phyloP scores from a whole-genome alignment of 1,284 basidiomycete genomes.

The Ceratobasidium sp. region DNA sequence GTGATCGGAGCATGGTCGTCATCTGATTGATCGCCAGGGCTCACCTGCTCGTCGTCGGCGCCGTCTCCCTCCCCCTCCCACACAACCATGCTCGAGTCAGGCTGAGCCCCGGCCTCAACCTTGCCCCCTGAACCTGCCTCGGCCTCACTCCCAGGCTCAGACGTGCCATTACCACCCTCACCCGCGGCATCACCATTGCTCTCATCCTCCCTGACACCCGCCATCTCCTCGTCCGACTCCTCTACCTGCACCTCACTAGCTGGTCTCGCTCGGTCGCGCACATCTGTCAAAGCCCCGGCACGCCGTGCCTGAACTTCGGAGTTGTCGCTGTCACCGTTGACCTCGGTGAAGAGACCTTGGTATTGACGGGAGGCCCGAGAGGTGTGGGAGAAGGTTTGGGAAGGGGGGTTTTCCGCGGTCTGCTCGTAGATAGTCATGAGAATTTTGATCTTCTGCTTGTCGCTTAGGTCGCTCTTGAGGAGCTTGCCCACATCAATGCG shows the following conservation, averaged over 20 bases:
- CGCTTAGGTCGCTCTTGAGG: background rate
- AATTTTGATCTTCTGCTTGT: background rate
- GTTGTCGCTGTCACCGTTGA: background rate
- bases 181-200: background rate
- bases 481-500: background rate
- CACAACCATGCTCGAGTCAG: background rate
- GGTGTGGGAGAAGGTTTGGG: background rate
- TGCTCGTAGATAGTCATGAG: background rate
- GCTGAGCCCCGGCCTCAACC: no score
- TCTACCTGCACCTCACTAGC: background rate
- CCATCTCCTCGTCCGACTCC: background rate
- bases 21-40: background rate
- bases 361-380: background rate
- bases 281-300: background rate
- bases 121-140: background rate
- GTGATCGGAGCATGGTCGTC: no score
- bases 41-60: background rate
- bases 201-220: background rate
- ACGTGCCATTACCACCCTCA: background rate
- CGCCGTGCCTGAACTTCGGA: background rate
- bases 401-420: background rate
- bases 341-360: background rate
- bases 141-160: background rate
- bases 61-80: background rate
- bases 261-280: background rate